Conservation (phyloP, 2,329 filamentous ascomycete species). For the Hymenoscyphus linearis region DNA sequence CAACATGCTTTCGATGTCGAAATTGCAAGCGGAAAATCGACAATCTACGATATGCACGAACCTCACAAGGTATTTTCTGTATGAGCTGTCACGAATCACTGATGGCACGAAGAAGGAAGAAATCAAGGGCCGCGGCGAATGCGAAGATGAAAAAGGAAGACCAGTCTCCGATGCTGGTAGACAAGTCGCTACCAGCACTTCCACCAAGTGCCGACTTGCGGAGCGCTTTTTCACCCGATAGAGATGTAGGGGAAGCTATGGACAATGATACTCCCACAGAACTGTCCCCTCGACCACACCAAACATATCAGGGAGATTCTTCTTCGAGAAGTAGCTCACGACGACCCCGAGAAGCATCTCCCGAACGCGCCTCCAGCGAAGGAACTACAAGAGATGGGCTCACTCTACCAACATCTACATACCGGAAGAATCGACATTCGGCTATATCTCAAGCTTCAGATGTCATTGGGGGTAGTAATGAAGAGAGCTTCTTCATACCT, state of each 20-base stretch:
- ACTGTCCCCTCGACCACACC: conserved; percentile 57
- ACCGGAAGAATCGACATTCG: conserved; percentile 74
- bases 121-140: conserved; percentile 62
- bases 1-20: conserved; percentile 91
- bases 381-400: conserved; percentile 51
- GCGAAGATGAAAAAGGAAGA: conserved; percentile 61
- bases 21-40: conserved; percentile 99
- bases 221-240: conserved; percentile 52
- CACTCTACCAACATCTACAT: conserved; percentile 68
- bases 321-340: conserved; percentile 51
- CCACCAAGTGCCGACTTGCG: conserved; percentile 68
- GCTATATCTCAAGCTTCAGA: conserved; percentile 52
- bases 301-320: conserved; percentile 47
- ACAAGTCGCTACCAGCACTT: conserved; percentile 89
- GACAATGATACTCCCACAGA: conserved; percentile 66
- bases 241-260: conserved; percentile 51
- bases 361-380: conserved; percentile 44
- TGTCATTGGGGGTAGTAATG: conserved; percentile 33
- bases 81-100: conserved; percentile 98
- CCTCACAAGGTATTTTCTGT: conserved; percentile 97
- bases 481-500: conserved; percentile 65
- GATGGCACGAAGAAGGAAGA: conserved; percentile 88
- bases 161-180: conserved; percentile 62
- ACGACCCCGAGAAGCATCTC: conserved; percentile 41
- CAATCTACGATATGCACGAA: conserved; percentile 94